These are phyloP conservation scores for Euphorbia celastroides DNA, from an alignment of 441 rosid species.

Conservation along the genomic window DNA sequence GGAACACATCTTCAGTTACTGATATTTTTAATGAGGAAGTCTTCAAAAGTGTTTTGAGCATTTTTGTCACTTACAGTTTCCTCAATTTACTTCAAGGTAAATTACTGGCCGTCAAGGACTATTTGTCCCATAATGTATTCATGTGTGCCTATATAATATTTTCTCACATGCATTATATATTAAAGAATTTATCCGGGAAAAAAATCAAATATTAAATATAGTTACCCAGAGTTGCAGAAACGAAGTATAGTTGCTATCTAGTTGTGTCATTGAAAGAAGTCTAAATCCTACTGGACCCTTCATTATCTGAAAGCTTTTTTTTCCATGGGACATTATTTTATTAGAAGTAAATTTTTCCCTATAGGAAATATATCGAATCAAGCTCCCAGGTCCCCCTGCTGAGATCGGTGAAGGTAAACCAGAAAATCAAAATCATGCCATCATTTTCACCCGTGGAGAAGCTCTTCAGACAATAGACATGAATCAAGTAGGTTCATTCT, in stretches of 20 bases:
- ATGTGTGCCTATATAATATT: not conserved
- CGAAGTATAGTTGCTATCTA: too few relatives aligned
- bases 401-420: constrained; percentile 99
- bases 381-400: constrained; percentile 97
- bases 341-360: too few relatives aligned
- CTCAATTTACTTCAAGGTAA: constrained; percentile 98
- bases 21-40: constrained; percentile 51
- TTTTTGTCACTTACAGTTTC: constrained; percentile 93
- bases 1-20: constrained; percentile 60
- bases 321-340: too few relatives aligned
- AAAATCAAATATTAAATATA: not conserved
- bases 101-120: constrained; percentile 10
- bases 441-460: constrained; percentile 99
- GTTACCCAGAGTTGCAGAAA: not conserved
- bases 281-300: too few relatives aligned
- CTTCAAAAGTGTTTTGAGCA: constrained; percentile 75
- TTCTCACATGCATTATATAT: not conserved
- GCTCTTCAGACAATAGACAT: constrained; percentile 99
- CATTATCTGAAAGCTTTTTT: too few relatives aligned
- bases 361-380: constrained; percentile 89
- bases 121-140: not conserved
- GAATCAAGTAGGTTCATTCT: constrained; percentile 94
- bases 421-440: constrained; percentile 98
- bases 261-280: too few relatives aligned
- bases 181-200: not conserved